These are phyloP conservation scores for Protea cynaroides DNA, from an alignment of 164 flowering plant genomes.

Conservation along the genomic window DNA sequence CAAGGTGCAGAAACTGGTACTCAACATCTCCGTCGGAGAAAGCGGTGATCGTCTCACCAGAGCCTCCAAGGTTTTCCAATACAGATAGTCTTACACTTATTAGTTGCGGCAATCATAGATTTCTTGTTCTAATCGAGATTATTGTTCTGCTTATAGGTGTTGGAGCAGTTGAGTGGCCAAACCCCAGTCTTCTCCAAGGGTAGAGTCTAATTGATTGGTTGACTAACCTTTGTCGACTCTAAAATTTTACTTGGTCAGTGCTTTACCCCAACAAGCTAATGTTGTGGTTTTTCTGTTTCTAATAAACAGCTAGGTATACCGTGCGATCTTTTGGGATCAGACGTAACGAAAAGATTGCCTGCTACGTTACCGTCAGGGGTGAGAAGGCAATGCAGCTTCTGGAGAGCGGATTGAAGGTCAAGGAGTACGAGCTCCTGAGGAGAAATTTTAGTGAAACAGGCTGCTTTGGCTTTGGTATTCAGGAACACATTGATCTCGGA, in stretches of 20 bases:
- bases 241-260: background rate
- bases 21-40: no score
- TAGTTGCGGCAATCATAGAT: no score
- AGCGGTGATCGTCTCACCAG: no score
- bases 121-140: no score
- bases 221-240: background rate
- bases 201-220: no score
- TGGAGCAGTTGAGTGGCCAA: no score
- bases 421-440: slow-evolving; percentile 60
- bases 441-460: slow-evolving; percentile 71
- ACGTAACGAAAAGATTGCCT: slow-evolving; percentile 71
- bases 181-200: no score
- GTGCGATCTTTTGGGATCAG: slow-evolving; percentile 62
- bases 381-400: slow-evolving; percentile 70
- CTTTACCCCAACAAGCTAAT: no score
- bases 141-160: no score
- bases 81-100: no score
- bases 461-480: slow-evolving; percentile 71
- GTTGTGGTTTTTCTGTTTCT: background rate
- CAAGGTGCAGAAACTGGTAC: no score
- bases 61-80: no score
- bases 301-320: slow-evolving; percentile 52
- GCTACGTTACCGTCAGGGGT: slow-evolving; percentile 70
- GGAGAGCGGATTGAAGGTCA: slow-evolving; percentile 70
- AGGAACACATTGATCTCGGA: slow-evolving; percentile 72